Base-by-base conservation (phyloP, 208 protist species). In the Acanthamoeba castellanii region DNA sequence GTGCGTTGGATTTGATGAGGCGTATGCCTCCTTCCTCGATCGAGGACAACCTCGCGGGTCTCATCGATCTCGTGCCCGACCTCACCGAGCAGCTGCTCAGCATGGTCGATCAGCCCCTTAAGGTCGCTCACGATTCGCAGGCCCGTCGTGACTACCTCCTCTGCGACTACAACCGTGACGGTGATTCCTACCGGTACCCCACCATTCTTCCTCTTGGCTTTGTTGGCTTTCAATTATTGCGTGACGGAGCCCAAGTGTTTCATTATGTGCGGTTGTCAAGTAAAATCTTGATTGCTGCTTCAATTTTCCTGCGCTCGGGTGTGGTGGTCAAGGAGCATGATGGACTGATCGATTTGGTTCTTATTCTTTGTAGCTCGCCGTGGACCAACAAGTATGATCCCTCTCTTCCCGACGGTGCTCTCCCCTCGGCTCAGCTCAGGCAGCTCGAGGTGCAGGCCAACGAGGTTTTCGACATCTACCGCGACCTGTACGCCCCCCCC, bases 151-250 rank as follows among this genome's bases (percentile, higher is more conserved):
- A 98, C 76, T 99, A 97, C 95, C 92, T 99, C 11, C 78, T 98
- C 25, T 98, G 98, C 95, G 98, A 99, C 94, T 99, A 98, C 90
- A 99, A 99, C 91, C 97, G 98, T 85, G 98, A 99, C 95, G 98
- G 97, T 42, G 98, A 99, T 95, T 98, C 98, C 6, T 99, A 98
- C 96, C 93, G 98, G 98, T 98, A 94, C 1, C 50, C 13, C 50
- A 1, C 72, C 3, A 25, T 30, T 70, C 37, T 32, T 72, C 42
- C 20, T 3, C 74, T 74, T 72, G 9, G 8, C 6, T 82, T 2
- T 45, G n/a, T 82, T 37, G 32, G 13, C 20, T 82, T 37, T 37
- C 22, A 14, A 82, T 82, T 82, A 32, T 7, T 5, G 3, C 37
- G 3, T 42, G 37, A 42, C 37, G 37, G 37, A 42, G 37, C 20